Base-by-base conservation (phyloP, 1,139 yeast genomes). In the Scheffersomyces insectosa region DNA sequence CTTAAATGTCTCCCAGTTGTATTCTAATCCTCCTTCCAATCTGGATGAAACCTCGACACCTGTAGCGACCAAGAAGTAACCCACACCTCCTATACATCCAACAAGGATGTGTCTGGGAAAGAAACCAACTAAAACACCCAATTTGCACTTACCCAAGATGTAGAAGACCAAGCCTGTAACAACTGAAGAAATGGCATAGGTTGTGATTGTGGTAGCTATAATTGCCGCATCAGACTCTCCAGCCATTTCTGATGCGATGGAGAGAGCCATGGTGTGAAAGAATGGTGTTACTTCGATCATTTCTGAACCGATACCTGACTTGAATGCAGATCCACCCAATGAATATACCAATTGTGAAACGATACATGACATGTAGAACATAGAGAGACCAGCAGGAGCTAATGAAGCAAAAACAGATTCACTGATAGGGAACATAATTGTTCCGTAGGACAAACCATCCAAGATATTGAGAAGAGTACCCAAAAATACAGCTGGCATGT, bases 221-320 rank as follows among this genome's bases (percentile, higher is more conserved):
- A 93, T 80, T 6, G 80, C 83, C 28, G 83, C 83, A 15, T 78
- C 73, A 10, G 62, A 51, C 13, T 54, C 56, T 13, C 71, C 79
- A 1, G 83, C 82, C 60, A 87, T 69, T 25, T 81, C 78, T 4
- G 65, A 63, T 57, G 83, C 69, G 37, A 93, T 83, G 4, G 85
- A 74, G 20, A 80, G 70, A 0, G 98, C 97, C 96, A 93, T 91
- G 3, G 95, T 79, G 59, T 93, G 99, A 72, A 93, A 93, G 62
- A 93, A 93, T 1, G 99, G 99, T 1, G 97, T 95, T 15, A 93
- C 91, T 64, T 93, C 99, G 52, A 93, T 93, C 99, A 93, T 93
- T 67, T 93, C 99, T 3, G 97, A 88, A 0, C 99, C 99, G 40
- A 91, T 84, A 8, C 96, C 97, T 7, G 93, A 79, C 49, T 81